Percentiles rank a stretch among this genome's conserved stretches.
Evolutionary conservation across 2,329 filamentous ascomycete genomes (phyloP).

Genomic region (Epichloe sylvatica): DNA sequence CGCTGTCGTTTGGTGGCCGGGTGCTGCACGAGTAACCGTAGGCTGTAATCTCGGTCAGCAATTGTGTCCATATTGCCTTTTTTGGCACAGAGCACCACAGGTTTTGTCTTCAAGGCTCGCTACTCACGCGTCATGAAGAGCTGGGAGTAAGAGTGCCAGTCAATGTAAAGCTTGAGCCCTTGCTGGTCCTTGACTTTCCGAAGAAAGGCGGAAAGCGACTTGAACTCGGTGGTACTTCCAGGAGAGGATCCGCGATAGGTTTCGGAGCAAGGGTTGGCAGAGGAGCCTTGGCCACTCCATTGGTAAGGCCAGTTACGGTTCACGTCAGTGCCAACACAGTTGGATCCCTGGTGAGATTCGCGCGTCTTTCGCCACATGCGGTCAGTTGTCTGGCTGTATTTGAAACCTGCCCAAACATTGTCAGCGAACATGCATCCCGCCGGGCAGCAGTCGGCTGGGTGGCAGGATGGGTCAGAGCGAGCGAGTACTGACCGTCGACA

Average conservation of each 20-base stretch:
- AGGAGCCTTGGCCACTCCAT: conserved; percentile 43
- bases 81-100: not conserved
- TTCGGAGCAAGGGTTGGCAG: conserved; percentile 36
- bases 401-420: conserved; percentile 44
- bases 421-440: no score
- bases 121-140: conserved; percentile 46
- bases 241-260: conserved; percentile 30
- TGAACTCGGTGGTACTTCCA: conserved; percentile 37
- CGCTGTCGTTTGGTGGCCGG: conserved; percentile 29
- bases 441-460: no score
- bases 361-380: conserved; percentile 51
- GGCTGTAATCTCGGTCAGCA: conserved; percentile 12
- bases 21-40: conserved; percentile 46
- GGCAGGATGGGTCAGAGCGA: no score
- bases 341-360: conserved; percentile 23
- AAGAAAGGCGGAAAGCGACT: conserved; percentile 27
- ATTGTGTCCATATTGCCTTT: not conserved
- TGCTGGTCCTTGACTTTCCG: conserved; percentile 21
- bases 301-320: conserved; percentile 48
- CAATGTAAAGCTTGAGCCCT: conserved; percentile 47
- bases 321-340: conserved; percentile 39
- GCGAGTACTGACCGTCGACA: conserved; percentile 35
- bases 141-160: conserved; percentile 52
- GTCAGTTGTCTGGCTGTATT: conserved; percentile 41
- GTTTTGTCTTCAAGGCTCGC: not conserved